phyloP scores from a whole-genome alignment of 345 rosid genomes.

The Corymbia maculata region DNA sequence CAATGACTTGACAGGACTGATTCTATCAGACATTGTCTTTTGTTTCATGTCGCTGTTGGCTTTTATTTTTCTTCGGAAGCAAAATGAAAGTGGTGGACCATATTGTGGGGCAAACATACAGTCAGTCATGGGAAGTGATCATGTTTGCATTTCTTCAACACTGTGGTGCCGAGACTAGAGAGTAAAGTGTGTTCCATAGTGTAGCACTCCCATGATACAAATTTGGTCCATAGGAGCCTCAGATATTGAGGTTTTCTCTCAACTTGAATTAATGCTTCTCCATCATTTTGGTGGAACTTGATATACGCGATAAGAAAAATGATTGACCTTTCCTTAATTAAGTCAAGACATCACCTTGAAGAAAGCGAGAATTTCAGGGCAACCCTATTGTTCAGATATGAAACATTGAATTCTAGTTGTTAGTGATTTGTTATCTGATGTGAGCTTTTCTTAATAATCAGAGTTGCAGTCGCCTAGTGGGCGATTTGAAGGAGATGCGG shows the following conservation, averaged over 20 bases:
- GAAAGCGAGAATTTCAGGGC: background rate
- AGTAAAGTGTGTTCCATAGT: background rate
- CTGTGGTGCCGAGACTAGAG: background rate
- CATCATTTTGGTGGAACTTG: background rate
- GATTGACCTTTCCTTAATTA: background rate
- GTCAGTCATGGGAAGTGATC: background rate
- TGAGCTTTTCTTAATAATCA: constrained; percentile 14
- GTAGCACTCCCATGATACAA: background rate
- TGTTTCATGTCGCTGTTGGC: background rate
- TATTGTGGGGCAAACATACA: background rate
- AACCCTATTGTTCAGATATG: background rate
- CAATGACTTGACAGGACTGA: background rate
- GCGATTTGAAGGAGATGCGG: constrained; percentile 49
- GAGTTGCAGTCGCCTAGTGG: constrained; percentile 51
- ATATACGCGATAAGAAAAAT: background rate
- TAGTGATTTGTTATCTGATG: background rate
- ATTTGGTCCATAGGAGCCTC: background rate
- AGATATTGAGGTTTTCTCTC: background rate
- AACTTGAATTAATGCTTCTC: background rate
- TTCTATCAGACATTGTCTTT: background rate
- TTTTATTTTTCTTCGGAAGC: background rate
- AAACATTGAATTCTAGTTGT: background rate
- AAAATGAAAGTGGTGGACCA: background rate
- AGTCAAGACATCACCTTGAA: background rate
- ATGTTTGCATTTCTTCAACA: background rate